These are phyloP conservation scores for Talaromyces sp. DNA, from an alignment of 2,329 filamentous ascomycete genomes.

Conservation along the genomic window DNA sequence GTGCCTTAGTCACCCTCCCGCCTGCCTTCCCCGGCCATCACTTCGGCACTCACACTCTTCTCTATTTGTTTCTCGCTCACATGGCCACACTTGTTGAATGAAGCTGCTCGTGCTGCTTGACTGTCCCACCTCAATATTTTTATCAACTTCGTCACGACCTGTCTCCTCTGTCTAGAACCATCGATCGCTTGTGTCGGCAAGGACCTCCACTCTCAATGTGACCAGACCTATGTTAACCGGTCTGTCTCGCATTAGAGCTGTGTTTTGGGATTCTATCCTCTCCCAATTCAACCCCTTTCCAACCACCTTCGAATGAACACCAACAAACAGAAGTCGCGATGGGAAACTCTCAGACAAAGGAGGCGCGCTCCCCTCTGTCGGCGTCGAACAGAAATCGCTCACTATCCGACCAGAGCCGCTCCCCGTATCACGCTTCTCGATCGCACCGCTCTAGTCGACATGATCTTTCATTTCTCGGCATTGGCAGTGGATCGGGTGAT, in stretches of 20 bases:
- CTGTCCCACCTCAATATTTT: neutral
- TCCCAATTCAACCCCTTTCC: neutral
- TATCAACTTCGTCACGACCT: neutral
- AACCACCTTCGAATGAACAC: neutral
- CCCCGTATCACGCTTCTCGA: conserved; percentile 39
- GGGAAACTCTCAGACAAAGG: conserved; percentile 49
- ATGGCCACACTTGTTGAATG: conserved; percentile 27
- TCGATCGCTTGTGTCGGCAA: neutral
- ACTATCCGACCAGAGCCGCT: conserved; percentile 28
- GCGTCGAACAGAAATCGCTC: conserved; percentile 31
- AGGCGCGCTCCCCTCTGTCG: conserved; percentile 36
- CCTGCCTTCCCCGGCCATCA: neutral
- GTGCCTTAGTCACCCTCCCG: conserved; percentile 4
- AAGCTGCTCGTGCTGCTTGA: neutral
- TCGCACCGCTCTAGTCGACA: conserved; percentile 54
- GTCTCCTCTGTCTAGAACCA: neutral
- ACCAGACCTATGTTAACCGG: neutral
- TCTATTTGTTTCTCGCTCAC: conserved; percentile 22
- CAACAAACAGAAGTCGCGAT: conserved; percentile 25
- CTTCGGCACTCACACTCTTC: neutral
- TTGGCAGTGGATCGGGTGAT: conserved; percentile 47
- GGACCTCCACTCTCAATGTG: neutral
- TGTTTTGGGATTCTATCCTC: neutral
- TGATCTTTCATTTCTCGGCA: conserved; percentile 58
- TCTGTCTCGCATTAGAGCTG: conserved; percentile 4